These are phyloP conservation scores for Kluyveromyces sp. DNA, from an alignment of 1,139 yeast genomes.

Conservation along the genomic window DNA sequence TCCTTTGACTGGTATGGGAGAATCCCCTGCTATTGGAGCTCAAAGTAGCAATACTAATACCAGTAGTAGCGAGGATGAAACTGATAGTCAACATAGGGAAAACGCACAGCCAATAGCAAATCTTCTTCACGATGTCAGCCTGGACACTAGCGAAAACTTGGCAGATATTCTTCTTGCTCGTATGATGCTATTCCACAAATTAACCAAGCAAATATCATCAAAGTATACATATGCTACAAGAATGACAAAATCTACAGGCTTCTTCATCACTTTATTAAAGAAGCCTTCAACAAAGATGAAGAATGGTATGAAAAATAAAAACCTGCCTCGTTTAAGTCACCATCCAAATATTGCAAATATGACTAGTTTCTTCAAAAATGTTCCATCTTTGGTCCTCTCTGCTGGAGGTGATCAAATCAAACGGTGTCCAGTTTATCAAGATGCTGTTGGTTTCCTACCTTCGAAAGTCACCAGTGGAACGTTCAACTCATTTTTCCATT, in stretches of 20 bases:
- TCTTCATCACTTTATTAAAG: conserved; percentile 35
- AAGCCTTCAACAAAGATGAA: conserved; percentile 27
- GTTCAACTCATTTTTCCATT: conserved; percentile 1
- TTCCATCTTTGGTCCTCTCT: conserved; percentile 24
- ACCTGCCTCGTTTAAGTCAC: conserved; percentile 14
- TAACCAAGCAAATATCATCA: conserved; percentile 31
- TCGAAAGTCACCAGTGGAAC: conserved; percentile 12
- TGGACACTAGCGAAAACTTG: conserved; percentile 31
- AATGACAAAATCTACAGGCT: conserved; percentile 41
- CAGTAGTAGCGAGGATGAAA: conserved; percentile 21
- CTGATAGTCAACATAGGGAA: conserved; percentile 11
- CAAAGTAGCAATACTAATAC: conserved; percentile 14
- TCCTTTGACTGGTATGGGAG: conserved; percentile 32
- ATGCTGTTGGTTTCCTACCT: conserved; percentile 28
- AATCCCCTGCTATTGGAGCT: conserved; percentile 19
- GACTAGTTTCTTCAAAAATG: conserved; percentile 22
- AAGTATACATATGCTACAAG: conserved; percentile 52
- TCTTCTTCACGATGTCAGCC: conserved; percentile 16
- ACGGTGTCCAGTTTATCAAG: conserved; percentile 31
- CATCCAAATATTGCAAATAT: conserved; percentile 23
- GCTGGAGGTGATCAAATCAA: conserved; percentile 28
- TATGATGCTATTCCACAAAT: conserved; percentile 32
- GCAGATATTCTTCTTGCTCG: conserved; percentile 32
- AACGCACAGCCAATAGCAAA: conserved; percentile 12
- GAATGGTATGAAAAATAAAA: conserved; percentile 7